Percentiles rank a stretch among this genome's conserved stretches.
Conservation (phyloP, 2,329 filamentous ascomycete species). For the Phoma sp. region DNA sequence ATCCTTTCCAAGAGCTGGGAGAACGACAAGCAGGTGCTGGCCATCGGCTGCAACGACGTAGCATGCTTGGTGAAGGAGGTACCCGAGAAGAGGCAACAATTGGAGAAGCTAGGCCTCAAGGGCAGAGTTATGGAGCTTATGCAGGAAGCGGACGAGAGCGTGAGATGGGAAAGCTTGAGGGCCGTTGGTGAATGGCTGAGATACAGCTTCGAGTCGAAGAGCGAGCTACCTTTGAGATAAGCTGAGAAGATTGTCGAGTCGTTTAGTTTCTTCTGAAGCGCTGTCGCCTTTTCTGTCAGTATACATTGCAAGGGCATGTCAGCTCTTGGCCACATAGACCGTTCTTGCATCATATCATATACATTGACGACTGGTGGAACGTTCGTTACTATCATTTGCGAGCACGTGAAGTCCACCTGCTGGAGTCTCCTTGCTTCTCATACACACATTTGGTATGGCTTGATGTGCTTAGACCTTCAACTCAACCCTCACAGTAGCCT, state of each 20-base stretch:
- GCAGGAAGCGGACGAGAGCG: conserved; percentile 84
- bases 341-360: conserved; percentile 9
- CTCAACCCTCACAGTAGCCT: conserved; percentile 76
- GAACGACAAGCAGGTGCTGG: conserved; percentile 83
- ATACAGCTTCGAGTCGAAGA: conserved; percentile 60
- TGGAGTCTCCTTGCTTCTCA: too few relatives aligned
- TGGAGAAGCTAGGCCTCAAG: conserved; percentile 88
- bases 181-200: conserved; percentile 80
- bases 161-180: conserved; percentile 90
- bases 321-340: conserved; percentile 8
- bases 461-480: conserved; percentile 26
- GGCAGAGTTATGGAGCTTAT: conserved; percentile 90
- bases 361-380: neutral
- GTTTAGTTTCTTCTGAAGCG: conserved; percentile 11
- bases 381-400: neutral
- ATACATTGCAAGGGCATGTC: conserved; percentile 14
- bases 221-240: conserved; percentile 39
- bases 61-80: conserved; percentile 88
- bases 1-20: conserved; percentile 85
- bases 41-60: conserved; percentile 91
- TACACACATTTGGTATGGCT: too few relatives aligned
- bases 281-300: conserved; percentile 11
- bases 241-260: neutral
- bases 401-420: too few relatives aligned
- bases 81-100: conserved; percentile 77